Evolutionary conservation across 2,329 filamentous ascomycete species (phyloP).

Genomic region (Pseudogymnoascus sp.): DNA sequence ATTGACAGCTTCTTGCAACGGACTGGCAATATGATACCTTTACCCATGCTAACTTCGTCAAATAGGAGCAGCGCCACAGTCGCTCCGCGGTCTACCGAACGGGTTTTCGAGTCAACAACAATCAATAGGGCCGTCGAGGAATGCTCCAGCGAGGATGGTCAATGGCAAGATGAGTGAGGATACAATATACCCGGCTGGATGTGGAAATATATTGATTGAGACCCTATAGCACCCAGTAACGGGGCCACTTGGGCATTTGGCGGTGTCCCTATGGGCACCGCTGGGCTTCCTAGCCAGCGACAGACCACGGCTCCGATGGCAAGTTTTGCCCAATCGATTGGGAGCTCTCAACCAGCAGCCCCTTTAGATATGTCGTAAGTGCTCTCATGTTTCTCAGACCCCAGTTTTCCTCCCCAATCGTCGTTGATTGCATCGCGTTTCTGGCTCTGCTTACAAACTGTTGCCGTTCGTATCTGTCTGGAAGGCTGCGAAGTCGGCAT

Average conservation of each 20-base stretch:
- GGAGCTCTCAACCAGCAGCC: conserved; percentile 52
- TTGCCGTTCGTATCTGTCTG: background rate
- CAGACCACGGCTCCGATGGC: conserved; percentile 48
- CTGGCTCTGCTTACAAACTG: background rate
- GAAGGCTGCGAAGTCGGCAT: background rate
- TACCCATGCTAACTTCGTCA: background rate
- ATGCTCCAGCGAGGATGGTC: conserved; percentile 51
- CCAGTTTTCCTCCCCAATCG: background rate
- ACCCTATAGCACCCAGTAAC: conserved; percentile 27
- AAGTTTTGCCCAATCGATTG: conserved; percentile 60
- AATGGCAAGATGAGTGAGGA: conserved; percentile 57
- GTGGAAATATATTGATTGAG: conserved; percentile 7
- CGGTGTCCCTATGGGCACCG: conserved; percentile 51
- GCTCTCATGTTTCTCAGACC: conserved; percentile 17
- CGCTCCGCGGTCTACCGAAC: conserved; percentile 52
- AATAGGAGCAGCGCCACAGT: conserved; percentile 51
- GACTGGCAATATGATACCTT: background rate
- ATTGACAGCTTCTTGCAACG: background rate
- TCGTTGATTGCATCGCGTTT: conserved; percentile 5
- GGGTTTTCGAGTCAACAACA: conserved; percentile 53
- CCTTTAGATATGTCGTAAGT: conserved; percentile 59
- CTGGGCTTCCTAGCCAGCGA: conserved; percentile 44
- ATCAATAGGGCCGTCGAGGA: conserved; percentile 47
- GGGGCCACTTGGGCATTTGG: conserved; percentile 52
- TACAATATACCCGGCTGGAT: conserved; percentile 10